These are phyloP conservation scores for Bruguiera gymnorhiza DNA, from an alignment of 345 rosid genomes.

Conservation along the genomic window DNA sequence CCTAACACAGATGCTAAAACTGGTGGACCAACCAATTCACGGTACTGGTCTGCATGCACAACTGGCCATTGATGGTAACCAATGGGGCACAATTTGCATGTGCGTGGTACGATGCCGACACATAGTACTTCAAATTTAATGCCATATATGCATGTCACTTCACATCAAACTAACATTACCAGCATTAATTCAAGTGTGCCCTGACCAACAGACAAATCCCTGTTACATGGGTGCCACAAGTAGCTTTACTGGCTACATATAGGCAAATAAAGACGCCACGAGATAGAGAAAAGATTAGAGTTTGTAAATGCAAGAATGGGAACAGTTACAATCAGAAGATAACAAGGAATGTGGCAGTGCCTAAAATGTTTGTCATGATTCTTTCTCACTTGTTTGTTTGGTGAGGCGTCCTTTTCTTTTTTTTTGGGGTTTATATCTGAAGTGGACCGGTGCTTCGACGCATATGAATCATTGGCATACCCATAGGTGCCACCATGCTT, in stretches of 20 bases:
- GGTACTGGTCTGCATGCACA: not conserved
- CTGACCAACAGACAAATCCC: slow-evolving; percentile 19
- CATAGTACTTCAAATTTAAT: slow-evolving; percentile 4
- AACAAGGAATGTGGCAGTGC: slow-evolving; percentile 27
- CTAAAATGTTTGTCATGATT: slow-evolving; percentile 9
- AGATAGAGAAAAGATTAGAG: not conserved
- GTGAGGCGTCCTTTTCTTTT: slow-evolving; percentile 24
- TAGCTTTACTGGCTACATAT: not conserved
- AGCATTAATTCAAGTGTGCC: slow-evolving; percentile 14
- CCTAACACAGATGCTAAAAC: not conserved
- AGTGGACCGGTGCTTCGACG: not conserved
- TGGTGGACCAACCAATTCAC: slow-evolving; percentile 4
- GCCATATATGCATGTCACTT: slow-evolving; percentile 1
- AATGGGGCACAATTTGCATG: slow-evolving; percentile 4
- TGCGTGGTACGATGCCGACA: slow-evolving; percentile 29
- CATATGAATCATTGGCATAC: not conserved
- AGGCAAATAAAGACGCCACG: not conserved
- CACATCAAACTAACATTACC: slow-evolving; percentile 6
- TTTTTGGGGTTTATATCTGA: not conserved
- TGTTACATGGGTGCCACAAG: not conserved
- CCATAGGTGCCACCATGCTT: slow-evolving; percentile 4
- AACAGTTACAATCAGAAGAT: slow-evolving; percentile 7
- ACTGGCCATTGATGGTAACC: slow-evolving; percentile 1
- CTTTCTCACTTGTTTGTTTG: slow-evolving; percentile 18
- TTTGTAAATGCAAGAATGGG: slow-evolving; percentile 7